phyloP scores from a whole-genome alignment of 805 yeast genomes.

The Hagleromyces aurorensis region DNA sequence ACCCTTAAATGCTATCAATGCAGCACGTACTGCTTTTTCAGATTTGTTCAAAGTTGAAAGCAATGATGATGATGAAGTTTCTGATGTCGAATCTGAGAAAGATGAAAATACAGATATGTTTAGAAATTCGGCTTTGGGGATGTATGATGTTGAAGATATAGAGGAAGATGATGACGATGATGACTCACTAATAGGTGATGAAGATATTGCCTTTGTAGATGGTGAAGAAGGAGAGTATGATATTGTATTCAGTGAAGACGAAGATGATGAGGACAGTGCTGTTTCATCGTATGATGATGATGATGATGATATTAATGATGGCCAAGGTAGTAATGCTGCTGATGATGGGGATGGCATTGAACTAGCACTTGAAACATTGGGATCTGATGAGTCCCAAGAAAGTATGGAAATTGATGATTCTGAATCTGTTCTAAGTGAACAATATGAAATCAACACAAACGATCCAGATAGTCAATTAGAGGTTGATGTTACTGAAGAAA shows the following conservation, averaged over 20 bases:
- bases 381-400: constrained; percentile 3
- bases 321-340: constrained; percentile 19
- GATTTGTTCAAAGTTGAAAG: constrained; percentile 50
- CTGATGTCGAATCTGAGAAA: constrained; percentile 50
- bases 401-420: constrained; percentile 14
- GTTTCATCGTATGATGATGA: constrained; percentile 19
- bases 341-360: constrained; percentile 19
- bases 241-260: constrained; percentile 29
- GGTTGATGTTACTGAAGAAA: constrained; percentile 24
- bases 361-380: too few relatives aligned
- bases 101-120: constrained; percentile 81
- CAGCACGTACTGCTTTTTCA: constrained; percentile 48
- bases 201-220: constrained; percentile 34
- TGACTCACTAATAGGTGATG: constrained; percentile 40
- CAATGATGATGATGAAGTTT: constrained; percentile 48
- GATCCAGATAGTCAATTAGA: too few relatives aligned
- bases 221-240: constrained; percentile 32
- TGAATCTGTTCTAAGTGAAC: constrained; percentile 16
- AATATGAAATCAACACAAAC: too few relatives aligned
- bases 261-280: constrained; percentile 27
- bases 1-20: constrained; percentile 50
- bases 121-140: constrained; percentile 83
- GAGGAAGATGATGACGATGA: constrained; percentile 52
- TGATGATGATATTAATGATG: constrained; percentile 20
- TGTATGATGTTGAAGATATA: constrained; percentile 79